Conservation (phyloP, 1,139 yeast species). For the Saccharomyces hybrid region DNA sequence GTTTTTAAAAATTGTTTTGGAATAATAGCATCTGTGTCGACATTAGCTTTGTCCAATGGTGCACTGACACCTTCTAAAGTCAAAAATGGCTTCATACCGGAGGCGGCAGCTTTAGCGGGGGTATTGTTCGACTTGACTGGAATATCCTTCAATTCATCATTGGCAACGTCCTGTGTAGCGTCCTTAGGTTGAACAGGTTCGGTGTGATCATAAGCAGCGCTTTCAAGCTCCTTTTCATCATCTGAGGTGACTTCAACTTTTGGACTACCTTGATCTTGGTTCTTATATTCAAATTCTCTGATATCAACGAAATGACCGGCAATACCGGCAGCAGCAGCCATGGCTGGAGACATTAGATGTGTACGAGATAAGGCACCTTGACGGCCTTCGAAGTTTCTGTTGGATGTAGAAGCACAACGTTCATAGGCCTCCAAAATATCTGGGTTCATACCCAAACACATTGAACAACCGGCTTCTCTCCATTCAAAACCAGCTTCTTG, state of each 20-base stretch:
- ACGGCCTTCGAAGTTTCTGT: conserved; percentile 98
- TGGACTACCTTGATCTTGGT: conserved; percentile 47
- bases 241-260: conserved; percentile 51
- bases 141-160: conserved; percentile 50
- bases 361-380: conserved; percentile 98
- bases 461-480: conserved; percentile 99
- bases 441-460: conserved; percentile 99
- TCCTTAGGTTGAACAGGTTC: conserved; percentile 41
- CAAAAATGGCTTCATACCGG: conserved; percentile 70
- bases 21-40: conserved; percentile 96
- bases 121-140: conserved; percentile 51
- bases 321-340: conserved; percentile 99
- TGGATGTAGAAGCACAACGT: conserved; percentile 97
- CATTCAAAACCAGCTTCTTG: conserved; percentile 91
- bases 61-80: conserved; percentile 83
- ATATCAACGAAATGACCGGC: conserved; percentile 87
- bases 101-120: conserved; percentile 41
- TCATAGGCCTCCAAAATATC: conserved; percentile 91
- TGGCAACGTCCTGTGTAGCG: conserved; percentile 29
- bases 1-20: conserved; percentile 98
- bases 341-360: conserved; percentile 95
- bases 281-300: conserved; percentile 62
- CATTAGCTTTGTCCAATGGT: conserved; percentile 88
- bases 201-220: conserved; percentile 64
- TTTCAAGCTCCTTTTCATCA: conserved; percentile 50